Percentiles rank a stretch among this genome's conserved stretches.
These are phyloP conservation scores for Colletotrichum agaves DNA, from an alignment of 2,329 filamentous ascomycete species.

Conservation along the genomic window DNA sequence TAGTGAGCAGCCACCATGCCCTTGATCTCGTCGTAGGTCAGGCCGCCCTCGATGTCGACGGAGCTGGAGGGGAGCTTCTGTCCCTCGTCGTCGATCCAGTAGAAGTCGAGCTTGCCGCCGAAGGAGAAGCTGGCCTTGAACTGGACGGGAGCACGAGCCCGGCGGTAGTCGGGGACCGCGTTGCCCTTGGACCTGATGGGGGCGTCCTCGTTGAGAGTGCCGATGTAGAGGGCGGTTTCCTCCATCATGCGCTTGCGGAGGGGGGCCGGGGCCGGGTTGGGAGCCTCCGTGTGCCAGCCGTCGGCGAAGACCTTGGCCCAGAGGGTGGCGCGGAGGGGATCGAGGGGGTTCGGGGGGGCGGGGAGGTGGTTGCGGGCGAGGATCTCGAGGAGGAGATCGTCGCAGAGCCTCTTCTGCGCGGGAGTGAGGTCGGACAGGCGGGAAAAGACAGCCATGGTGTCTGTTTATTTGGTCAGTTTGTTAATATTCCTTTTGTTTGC, in stretches of 20 bases:
- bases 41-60: slow-evolving; percentile 15
- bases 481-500: not conserved
- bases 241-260: slow-evolving; percentile 20
- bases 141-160: slow-evolving; percentile 9
- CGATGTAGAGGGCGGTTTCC: slow-evolving; percentile 19
- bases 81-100: slow-evolving; percentile 28
- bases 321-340: not conserved
- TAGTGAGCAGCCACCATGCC: slow-evolving; percentile 12
- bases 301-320: slow-evolving; percentile 15
- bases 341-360: not conserved
- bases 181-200: not conserved
- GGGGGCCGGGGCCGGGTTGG: not conserved
- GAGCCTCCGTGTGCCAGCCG: slow-evolving; percentile 9
- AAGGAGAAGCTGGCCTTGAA: slow-evolving; percentile 22
- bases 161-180: slow-evolving; percentile 11
- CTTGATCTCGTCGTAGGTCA: not conserved
- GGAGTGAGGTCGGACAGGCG: not conserved
- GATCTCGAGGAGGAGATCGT: slow-evolving; percentile 15
- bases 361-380: slow-evolving; percentile 1
- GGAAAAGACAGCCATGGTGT: slow-evolving; percentile 13
- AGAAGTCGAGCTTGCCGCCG: slow-evolving; percentile 5
- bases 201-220: slow-evolving; percentile 25
- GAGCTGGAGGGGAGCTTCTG: slow-evolving; percentile 3
- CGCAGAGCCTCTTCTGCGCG: slow-evolving; percentile 2
- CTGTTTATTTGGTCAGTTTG: not conserved